Evolutionary conservation across 2,329 filamentous ascomycete species (phyloP).

Genomic region (Chaetothyriales sp.): DNA sequence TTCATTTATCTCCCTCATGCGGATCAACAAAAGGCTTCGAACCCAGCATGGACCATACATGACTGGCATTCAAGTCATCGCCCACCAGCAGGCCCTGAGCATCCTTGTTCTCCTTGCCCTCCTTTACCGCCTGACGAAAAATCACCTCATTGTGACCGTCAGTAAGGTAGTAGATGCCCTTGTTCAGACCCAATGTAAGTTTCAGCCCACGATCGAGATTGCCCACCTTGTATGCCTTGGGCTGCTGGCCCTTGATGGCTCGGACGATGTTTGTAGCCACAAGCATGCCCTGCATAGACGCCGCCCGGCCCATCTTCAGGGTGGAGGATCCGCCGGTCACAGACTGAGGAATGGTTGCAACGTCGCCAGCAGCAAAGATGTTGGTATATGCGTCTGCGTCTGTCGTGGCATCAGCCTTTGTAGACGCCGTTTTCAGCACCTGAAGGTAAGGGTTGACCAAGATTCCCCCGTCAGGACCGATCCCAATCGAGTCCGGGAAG

Average conservation of each 20-base stretch:
- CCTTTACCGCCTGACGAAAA: background rate
- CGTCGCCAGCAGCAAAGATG: slow-evolving; percentile 50
- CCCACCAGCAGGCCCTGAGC: slow-evolving; percentile 23
- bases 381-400: slow-evolving; percentile 25
- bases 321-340: slow-evolving; percentile 15
- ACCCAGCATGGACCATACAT: slow-evolving; percentile 30
- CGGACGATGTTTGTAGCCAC: slow-evolving; percentile 42
- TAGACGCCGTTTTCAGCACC: slow-evolving; percentile 29
- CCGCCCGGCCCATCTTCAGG: slow-evolving; percentile 40
- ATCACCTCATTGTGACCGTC: background rate
- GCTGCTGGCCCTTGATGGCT: slow-evolving; percentile 28
- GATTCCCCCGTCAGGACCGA: slow-evolving; percentile 37
- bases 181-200: slow-evolving; percentile 35
- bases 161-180: slow-evolving; percentile 19
- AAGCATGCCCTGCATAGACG: slow-evolving; percentile 37
- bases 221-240: slow-evolving; percentile 28
- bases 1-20: background rate
- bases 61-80: slow-evolving; percentile 29
- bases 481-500: slow-evolving; percentile 32
- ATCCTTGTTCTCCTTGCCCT: background rate
- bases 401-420: background rate
- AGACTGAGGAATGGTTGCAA: slow-evolving; percentile 35
- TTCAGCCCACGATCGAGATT: slow-evolving; percentile 39
- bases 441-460: slow-evolving; percentile 43
- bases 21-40: slow-evolving; percentile 26